These are phyloP conservation scores for Coleophoma cylindrospora DNA, from an alignment of 2,329 filamentous ascomycete genomes.

Conservation along the genomic window DNA sequence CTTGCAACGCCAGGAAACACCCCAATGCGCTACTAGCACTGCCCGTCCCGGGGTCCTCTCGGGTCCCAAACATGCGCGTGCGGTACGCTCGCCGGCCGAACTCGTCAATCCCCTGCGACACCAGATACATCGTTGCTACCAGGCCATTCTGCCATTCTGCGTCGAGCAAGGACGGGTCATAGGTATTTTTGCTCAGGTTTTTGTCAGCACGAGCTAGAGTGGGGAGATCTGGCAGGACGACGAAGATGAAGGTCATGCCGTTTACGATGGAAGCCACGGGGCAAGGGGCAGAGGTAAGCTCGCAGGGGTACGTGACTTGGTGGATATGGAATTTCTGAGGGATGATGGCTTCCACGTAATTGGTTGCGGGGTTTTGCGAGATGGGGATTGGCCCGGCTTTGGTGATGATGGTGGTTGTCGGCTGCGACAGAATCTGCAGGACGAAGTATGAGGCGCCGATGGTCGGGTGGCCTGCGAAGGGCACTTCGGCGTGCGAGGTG, in stretches of 20 bases:
- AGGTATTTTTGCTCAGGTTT: conserved; percentile 25
- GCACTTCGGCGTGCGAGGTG: conserved; percentile 45
- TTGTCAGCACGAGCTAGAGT: conserved; percentile 29
- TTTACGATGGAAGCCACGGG: conserved; percentile 58
- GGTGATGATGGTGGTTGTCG: conserved; percentile 34
- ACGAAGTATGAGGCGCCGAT: conserved; percentile 48
- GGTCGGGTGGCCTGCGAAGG: conserved; percentile 59
- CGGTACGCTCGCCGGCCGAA: conserved; percentile 33
- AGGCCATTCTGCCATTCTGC: conserved; percentile 15
- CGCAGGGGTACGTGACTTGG: conserved; percentile 13
- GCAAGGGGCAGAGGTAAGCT: conserved; percentile 34
- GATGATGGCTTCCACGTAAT: conserved; percentile 55
- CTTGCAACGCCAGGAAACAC: conserved; percentile 45
- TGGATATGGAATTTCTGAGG: conserved; percentile 66
- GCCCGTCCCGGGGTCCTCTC: conserved; percentile 59
- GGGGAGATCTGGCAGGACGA: conserved; percentile 55
- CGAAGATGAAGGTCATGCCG: conserved; percentile 69
- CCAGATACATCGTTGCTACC: conserved; percentile 16
- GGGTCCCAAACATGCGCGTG: conserved; percentile 47
- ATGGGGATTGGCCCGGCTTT: conserved; percentile 54
- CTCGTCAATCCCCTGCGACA: conserved; percentile 23
- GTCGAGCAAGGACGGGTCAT: conserved; percentile 15
- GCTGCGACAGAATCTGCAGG: conserved; percentile 26
- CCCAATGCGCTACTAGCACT: conserved; percentile 55
- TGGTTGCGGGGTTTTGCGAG: conserved; percentile 27